Percentiles rank a stretch among this genome's conserved stretches.
phyloP scores from a whole-genome alignment of 805 yeast genomes.

The Ogataea thermomethanolica region DNA sequence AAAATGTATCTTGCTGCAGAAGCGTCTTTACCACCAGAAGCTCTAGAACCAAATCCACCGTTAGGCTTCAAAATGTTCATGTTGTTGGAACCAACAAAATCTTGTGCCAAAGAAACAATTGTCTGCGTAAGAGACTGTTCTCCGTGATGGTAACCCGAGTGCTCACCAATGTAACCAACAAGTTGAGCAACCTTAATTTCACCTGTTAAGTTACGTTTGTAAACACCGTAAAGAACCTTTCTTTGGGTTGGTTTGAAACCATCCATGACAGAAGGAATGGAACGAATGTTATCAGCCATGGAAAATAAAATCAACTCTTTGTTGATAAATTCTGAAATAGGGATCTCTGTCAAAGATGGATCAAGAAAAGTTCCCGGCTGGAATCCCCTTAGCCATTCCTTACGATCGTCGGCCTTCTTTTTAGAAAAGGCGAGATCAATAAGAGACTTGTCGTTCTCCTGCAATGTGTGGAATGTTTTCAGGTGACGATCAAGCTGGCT shows the following conservation, averaged over 20 bases:
- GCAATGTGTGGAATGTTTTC: conserved; percentile 78
- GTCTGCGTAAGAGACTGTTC: conserved; percentile 85
- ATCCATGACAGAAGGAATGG: conserved; percentile 90
- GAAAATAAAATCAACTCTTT: conserved; percentile 92
- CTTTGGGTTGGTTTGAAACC: conserved; percentile 98
- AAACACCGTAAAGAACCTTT: conserved; percentile 84
- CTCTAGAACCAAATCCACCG: conserved; percentile 96
- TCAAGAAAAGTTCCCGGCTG: conserved; percentile 91
- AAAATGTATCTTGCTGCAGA: conserved; percentile 97
- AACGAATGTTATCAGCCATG: conserved; percentile 94
- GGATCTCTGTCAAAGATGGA: conserved; percentile 69
- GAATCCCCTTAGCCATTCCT: conserved; percentile 91
- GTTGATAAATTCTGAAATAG: conserved; percentile 90
- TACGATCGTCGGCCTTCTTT: conserved; percentile 94
- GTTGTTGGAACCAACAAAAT: conserved; percentile 90
- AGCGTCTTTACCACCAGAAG: conserved; percentile 96
- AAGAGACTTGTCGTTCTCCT: conserved; percentile 68
- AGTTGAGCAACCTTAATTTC: conserved; percentile 90
- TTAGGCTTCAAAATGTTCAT: conserved; percentile 80
- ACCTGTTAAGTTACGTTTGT: conserved; percentile 67
- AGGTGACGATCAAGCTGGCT: conserved; percentile 79
- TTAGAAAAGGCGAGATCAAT: conserved; percentile 94
- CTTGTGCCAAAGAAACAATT: conserved; percentile 91
- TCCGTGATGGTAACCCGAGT: conserved; percentile 94
- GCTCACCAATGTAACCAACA: conserved; percentile 84